These are phyloP conservation scores for Aspergillus saccharolyticus DNA, from an alignment of 495 filamentous ascomycete species.

Conservation along the genomic window DNA sequence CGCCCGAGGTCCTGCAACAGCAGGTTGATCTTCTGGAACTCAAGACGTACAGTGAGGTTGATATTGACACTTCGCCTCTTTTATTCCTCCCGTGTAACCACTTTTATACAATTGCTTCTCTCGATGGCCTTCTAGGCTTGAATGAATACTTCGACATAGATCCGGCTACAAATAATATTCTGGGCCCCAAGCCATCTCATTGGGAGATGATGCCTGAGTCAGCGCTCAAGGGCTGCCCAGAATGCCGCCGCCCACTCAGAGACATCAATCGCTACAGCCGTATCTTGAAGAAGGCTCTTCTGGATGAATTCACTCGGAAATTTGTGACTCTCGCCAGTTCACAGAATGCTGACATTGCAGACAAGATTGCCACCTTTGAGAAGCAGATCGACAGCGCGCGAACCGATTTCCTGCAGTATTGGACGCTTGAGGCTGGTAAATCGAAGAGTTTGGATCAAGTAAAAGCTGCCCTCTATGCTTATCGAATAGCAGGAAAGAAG, in stretches of 20 bases:
- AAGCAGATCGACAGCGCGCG: not conserved
- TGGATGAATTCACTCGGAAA: constrained; percentile 15
- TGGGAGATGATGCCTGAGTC: not conserved
- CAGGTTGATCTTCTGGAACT: constrained; percentile 48
- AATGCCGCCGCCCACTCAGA: constrained; percentile 12
- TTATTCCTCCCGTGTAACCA: constrained; percentile 60
- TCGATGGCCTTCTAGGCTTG: constrained; percentile 60
- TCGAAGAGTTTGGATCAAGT: not conserved
- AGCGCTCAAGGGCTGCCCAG: constrained; percentile 8
- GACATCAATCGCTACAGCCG: constrained; percentile 16
- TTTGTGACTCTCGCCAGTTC: constrained; percentile 8
- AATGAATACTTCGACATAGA: constrained; percentile 41
- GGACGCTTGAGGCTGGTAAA: not conserved
- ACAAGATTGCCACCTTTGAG: not conserved
- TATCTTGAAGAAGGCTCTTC: constrained; percentile 7
- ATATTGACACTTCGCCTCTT: constrained; percentile 50
- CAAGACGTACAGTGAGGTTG: constrained; percentile 45
- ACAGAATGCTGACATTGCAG: not conserved
- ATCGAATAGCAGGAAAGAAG: not conserved
- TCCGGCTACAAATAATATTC: not conserved
- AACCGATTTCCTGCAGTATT: not conserved
- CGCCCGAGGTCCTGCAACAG: constrained; percentile 14
- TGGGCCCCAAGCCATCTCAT: not conserved
- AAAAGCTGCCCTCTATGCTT: not conserved
- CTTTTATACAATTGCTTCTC: constrained; percentile 48